phyloP scores from a whole-genome alignment of 2,329 filamentous ascomycete genomes.

The Helotiales sp. region DNA sequence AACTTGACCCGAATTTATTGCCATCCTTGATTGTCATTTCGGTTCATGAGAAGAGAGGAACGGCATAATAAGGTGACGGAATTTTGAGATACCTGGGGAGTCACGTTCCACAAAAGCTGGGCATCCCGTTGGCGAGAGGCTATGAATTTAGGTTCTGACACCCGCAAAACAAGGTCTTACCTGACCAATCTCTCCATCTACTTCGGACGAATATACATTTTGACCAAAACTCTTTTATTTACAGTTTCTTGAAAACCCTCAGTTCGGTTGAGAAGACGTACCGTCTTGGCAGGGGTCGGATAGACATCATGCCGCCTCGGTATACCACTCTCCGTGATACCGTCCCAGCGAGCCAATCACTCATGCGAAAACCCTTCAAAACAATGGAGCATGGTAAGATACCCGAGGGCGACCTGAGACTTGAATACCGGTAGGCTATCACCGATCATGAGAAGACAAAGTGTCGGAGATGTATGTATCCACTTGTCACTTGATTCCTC shows the following conservation, averaged over 20 bases:
- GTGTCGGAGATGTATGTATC: not conserved
- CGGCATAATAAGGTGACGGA: too few species aligned
- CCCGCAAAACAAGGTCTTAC: not conserved
- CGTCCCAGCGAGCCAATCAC: not conserved
- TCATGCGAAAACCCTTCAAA: not conserved
- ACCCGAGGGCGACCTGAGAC: not conserved
- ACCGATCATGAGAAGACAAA: not conserved
- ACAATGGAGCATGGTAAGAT: not conserved
- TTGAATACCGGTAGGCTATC: not conserved
- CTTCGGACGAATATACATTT: not conserved
- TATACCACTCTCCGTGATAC: not conserved
- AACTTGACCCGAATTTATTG: too few species aligned
- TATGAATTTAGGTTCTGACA: conserved; percentile 3
- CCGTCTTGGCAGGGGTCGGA: conserved; percentile 3
- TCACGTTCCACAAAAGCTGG: not conserved
- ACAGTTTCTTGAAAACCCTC: not conserved
- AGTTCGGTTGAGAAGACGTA: not conserved
- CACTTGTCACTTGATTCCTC: not conserved
- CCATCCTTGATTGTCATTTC: too few species aligned
- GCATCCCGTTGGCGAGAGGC: conserved; percentile 4
- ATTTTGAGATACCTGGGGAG: too few species aligned
- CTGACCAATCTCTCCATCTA: not conserved
- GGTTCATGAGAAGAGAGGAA: too few species aligned
- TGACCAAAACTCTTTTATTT: not conserved
- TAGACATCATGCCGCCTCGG: not conserved